Percentiles rank a stretch among this genome's conserved stretches.
Conservation (phyloP, 495 filamentous ascomycete species). For the Penicillium steckii region DNA sequence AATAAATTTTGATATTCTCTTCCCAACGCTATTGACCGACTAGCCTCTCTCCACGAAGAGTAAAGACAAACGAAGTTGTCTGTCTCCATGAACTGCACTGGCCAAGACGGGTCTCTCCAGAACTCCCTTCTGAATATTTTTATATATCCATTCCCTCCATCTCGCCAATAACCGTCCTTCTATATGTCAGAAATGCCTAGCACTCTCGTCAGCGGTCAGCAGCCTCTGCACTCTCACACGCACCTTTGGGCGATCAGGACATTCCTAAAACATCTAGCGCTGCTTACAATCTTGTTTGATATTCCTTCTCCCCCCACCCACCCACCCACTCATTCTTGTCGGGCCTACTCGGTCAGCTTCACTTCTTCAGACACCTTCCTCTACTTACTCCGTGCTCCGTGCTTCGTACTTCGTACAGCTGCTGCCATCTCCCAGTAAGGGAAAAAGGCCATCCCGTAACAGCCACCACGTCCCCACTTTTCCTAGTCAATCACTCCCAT, state of each 20-base stretch:
- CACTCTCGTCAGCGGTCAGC: background rate
- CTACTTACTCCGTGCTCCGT: background rate
- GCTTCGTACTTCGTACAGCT: background rate
- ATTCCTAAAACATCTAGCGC: background rate
- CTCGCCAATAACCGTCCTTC: background rate
- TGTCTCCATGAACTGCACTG: background rate
- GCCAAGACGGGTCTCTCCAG: background rate
- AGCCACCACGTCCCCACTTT: background rate
- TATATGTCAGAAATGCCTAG: background rate
- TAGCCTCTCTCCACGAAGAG: background rate
- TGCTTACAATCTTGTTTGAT: background rate
- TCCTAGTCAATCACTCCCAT: background rate
- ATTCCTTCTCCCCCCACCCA: background rate
- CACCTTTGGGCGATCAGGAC: background rate
- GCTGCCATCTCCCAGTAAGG: background rate
- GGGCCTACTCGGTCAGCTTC: background rate
- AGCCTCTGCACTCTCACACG: too few relatives aligned
- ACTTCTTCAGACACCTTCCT: background rate
- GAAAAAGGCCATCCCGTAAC: too few relatives aligned
- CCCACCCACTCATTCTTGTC: background rate
- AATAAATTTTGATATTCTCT: background rate
- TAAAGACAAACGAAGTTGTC: background rate
- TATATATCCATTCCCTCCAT: background rate
- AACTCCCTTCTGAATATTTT: background rate
- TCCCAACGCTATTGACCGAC: background rate